Conservation (phyloP, 345 rosid genomes). For the Mallotus nudiflorus region DNA sequence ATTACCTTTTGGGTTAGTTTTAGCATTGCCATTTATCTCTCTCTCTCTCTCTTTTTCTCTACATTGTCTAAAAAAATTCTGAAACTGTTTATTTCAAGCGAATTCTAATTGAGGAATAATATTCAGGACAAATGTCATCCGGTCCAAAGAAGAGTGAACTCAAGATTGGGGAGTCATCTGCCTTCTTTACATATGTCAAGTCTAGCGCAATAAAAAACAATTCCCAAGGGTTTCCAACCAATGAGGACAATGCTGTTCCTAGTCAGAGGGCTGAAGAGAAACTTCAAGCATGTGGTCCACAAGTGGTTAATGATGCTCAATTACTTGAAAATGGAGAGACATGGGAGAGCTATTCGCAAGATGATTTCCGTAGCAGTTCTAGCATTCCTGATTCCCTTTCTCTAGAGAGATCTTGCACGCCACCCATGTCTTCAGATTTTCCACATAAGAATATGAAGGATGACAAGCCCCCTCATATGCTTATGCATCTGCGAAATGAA, state of each 20-base stretch:
- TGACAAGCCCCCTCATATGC: conserved; percentile 37
- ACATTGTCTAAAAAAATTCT: background rate
- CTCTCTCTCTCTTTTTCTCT: background rate
- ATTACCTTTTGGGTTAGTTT: background rate
- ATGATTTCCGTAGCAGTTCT: conserved; percentile 54
- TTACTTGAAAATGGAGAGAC: conserved; percentile 50
- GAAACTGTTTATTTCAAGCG: background rate
- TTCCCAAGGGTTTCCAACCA: conserved; percentile 22
- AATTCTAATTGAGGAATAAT: conserved; percentile 5
- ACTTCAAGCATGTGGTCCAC: conserved; percentile 31
- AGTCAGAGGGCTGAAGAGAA: conserved; percentile 38
- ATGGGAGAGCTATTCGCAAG: conserved; percentile 53
- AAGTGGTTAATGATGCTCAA: conserved; percentile 35
- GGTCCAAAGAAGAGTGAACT: conserved; percentile 80
- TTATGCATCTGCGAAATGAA: conserved; percentile 42
- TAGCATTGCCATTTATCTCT: background rate
- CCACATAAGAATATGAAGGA: conserved; percentile 45
- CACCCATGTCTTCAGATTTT: conserved; percentile 54
- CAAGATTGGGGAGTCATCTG: conserved; percentile 86
- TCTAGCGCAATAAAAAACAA: conserved; percentile 45
- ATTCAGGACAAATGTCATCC: conserved; percentile 61
- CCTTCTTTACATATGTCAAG: conserved; percentile 90
- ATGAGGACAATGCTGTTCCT: conserved; percentile 29
- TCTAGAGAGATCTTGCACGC: conserved; percentile 61
- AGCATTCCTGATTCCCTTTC: conserved; percentile 55